These are phyloP conservation scores for Blastocladiella emersonii DNA, from an alignment of 371 early-diverging fungal genomes.

Conservation along the genomic window DNA sequence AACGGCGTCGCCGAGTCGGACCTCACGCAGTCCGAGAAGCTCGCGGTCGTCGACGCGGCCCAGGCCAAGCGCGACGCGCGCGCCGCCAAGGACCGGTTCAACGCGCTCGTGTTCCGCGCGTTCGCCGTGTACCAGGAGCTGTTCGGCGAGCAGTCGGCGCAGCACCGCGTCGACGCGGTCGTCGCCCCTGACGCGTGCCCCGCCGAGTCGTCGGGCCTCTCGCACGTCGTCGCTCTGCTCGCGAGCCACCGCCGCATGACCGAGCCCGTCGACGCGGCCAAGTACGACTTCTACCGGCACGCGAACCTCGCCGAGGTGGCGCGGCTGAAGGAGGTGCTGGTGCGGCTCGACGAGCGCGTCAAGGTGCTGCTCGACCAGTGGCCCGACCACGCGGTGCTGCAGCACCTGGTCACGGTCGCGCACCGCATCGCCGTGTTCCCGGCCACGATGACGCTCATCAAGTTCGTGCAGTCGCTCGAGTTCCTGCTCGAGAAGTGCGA, in stretches of 20 bases:
- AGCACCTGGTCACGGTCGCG: slow-evolving; percentile 51
- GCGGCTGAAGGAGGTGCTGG: slow-evolving; percentile 45
- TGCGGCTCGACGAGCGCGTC: slow-evolving; percentile 46
- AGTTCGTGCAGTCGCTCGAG: slow-evolving; percentile 80
- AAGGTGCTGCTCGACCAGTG: slow-evolving; percentile 53
- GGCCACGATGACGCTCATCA: slow-evolving; percentile 71
- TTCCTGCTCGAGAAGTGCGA: slow-evolving; percentile 68
- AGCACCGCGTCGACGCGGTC: not conserved
- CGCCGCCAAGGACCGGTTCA: not conserved
- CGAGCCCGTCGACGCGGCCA: not conserved
- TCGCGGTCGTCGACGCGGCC: not conserved
- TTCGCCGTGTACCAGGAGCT: not conserved
- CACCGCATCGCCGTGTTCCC: slow-evolving; percentile 60
- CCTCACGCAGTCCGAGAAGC: not conserved
- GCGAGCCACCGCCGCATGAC: not conserved
- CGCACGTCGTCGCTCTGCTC: not conserved
- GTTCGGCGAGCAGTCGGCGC: not conserved
- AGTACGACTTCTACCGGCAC: slow-evolving; percentile 78
- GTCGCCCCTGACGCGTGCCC: not conserved
- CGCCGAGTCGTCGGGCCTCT: not conserved
- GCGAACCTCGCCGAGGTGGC: slow-evolving; percentile 58
- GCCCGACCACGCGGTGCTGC: slow-evolving; percentile 82
- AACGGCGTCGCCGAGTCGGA: too few species aligned
- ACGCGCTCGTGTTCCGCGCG: not conserved
- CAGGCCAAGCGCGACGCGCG: not conserved